Evolutionary conservation across 192 early-diverging fungal species (phyloP).

Genomic region (Backusella liffmaniae): DNA sequence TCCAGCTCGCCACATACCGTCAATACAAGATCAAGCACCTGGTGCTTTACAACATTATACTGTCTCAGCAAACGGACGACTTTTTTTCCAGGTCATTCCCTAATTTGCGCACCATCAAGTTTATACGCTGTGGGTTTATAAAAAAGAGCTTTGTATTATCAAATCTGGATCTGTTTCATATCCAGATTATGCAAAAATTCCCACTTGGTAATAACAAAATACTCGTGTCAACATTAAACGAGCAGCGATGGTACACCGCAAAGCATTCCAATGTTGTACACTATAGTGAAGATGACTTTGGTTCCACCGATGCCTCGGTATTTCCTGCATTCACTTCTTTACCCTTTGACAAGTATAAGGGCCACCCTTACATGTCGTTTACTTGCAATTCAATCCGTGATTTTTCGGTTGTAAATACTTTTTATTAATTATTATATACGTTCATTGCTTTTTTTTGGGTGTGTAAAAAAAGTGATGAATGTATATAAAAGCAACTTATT

Average conservation of each 20-base stretch:
- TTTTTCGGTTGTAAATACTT: not conserved
- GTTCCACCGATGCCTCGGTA: not conserved
- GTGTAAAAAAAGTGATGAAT: no score
- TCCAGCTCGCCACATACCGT: not conserved
- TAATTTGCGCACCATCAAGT: not conserved
- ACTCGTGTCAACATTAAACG: not conserved
- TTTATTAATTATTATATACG: not conserved
- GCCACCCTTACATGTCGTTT: not conserved
- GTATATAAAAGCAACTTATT: no score
- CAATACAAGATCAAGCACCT: not conserved
- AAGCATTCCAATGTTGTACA: not conserved
- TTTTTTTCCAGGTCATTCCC: not conserved
- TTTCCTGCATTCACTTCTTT: not conserved
- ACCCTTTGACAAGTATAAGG: not conserved
- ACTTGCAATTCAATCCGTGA: not conserved
- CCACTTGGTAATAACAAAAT: not conserved
- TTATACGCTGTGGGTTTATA: not conserved
- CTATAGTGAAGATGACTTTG: not conserved
- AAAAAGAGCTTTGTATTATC: not conserved
- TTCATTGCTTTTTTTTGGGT: not conserved
- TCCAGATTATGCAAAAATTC: conserved; percentile 9
- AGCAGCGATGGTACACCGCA: not conserved
- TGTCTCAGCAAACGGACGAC: not conserved
- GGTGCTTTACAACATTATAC: not conserved
- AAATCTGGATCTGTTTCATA: not conserved